A percentile compares a stretch with the other conserved stretches of the same genome.
Conservation (phyloP, 495 filamentous ascomycete species). For the Amniculicola lignicola region DNA sequence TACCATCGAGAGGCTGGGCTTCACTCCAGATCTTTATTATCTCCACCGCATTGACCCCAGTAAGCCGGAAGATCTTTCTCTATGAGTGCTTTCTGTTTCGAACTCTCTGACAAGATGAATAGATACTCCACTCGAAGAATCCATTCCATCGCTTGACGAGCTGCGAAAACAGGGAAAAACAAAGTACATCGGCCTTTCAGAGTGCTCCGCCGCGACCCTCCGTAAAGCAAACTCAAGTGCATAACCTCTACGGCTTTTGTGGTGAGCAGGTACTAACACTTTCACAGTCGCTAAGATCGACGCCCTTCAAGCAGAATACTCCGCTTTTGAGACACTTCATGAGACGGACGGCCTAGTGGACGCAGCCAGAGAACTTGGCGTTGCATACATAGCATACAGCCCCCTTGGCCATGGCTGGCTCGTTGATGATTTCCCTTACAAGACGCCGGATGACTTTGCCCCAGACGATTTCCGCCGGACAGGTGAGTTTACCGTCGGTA, state of each 20-base stretch:
- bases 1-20: slow-evolving; percentile 51
- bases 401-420: slow-evolving; percentile 45
- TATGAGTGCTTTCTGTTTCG: background rate
- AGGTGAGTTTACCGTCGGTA: slow-evolving; percentile 1
- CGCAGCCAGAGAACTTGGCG: slow-evolving; percentile 43
- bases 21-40: slow-evolving; percentile 49
- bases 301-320: slow-evolving; percentile 53
- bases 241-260: slow-evolving; percentile 1
- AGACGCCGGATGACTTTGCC: slow-evolving; percentile 48
- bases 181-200: slow-evolving; percentile 49
- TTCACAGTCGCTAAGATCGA: slow-evolving; percentile 48
- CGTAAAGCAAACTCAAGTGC: slow-evolving; percentile 47
- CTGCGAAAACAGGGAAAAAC: slow-evolving; percentile 49
- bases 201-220: slow-evolving; percentile 47
- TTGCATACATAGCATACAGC: slow-evolving; percentile 49
- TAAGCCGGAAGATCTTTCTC: background rate
- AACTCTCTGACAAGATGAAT: background rate
- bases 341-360: slow-evolving; percentile 44
- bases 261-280: background rate
- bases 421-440: slow-evolving; percentile 42
- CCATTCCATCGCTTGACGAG: slow-evolving; percentile 47
- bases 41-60: slow-evolving; percentile 33
- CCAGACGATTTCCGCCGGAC: slow-evolving; percentile 44
- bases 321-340: slow-evolving; percentile 51
- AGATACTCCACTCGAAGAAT: slow-evolving; percentile 50